phyloP scores from a whole-genome alignment of 2,329 filamentous ascomycete species.

The Fusarium sp. region DNA sequence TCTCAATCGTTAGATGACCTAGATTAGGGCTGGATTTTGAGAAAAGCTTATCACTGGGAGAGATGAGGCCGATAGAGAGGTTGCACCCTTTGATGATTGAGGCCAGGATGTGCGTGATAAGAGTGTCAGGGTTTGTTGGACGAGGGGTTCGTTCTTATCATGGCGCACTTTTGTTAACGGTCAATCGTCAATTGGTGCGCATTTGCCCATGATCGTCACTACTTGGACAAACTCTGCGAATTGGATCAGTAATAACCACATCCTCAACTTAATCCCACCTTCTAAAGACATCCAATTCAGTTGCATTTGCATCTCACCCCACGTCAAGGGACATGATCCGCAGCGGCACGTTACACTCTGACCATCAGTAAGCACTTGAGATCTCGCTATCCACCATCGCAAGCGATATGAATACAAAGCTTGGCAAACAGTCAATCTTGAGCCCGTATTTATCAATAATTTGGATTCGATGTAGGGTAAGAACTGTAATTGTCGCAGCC shows the following conservation, averaged over 20 bases:
- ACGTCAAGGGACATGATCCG: not conserved
- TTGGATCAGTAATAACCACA: not conserved
- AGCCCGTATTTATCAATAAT: not conserved
- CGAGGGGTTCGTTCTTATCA: conserved; percentile 1
- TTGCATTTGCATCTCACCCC: not conserved
- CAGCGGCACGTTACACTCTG: not conserved
- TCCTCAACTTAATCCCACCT: not conserved
- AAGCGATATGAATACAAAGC: not conserved
- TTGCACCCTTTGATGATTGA: not conserved
- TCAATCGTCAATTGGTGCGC: not conserved
- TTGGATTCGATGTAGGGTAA: not conserved
- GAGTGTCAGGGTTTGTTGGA: not conserved
- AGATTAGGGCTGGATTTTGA: not conserved
- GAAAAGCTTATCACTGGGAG: conserved; percentile 12
- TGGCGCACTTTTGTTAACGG: not conserved
- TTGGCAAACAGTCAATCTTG: not conserved
- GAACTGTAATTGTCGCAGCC: not conserved
- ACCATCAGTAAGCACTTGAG: conserved; percentile 13
- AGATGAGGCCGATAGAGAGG: not conserved
- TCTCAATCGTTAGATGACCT: not conserved
- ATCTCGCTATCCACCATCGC: not conserved
- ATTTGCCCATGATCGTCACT: not conserved
- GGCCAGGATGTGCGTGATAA: conserved; percentile 1
- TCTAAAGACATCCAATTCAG: not conserved
- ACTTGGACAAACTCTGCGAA: not conserved